Evolutionary conservation across 2,329 filamentous ascomycete genomes (phyloP).

Genomic region (Pseudocercospora musae): DNA sequence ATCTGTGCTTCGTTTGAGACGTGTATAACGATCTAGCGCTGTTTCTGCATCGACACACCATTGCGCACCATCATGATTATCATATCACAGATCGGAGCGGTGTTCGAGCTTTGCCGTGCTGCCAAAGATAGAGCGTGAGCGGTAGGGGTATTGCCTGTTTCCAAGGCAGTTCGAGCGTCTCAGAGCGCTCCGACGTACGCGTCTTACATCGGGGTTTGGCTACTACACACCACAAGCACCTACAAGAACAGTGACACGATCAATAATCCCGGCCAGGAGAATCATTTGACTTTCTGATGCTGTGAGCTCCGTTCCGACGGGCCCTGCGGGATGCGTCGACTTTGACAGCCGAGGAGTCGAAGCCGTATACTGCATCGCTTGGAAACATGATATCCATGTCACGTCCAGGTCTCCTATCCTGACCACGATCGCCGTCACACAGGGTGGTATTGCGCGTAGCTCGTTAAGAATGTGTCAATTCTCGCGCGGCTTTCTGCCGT

Average conservation of each 20-base stretch:
- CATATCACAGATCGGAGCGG: background rate
- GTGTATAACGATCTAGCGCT: background rate
- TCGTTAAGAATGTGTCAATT: background rate
- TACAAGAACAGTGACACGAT: background rate
- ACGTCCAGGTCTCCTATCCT: background rate
- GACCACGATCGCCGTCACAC: background rate
- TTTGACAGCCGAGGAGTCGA: background rate
- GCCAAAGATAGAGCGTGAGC: background rate
- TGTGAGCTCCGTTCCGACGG: background rate
- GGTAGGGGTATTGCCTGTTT: background rate
- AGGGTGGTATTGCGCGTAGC: background rate
- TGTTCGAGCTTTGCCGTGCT: background rate
- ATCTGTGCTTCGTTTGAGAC: background rate
- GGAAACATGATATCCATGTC: background rate
- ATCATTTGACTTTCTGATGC: background rate
- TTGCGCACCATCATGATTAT: background rate
- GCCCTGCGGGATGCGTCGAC: background rate
- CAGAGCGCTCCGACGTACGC: background rate
- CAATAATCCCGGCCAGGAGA: background rate
- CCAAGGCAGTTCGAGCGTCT: background rate
- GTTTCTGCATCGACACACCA: background rate
- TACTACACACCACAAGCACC: background rate
- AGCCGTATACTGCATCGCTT: background rate
- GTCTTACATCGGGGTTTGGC: background rate
- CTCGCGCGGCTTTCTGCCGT: background rate